A percentile compares a stretch with the other conserved stretches of the same genome.
phyloP scores from a whole-genome alignment of 805 yeast genomes.

The Huiozyma sinensis region DNA sequence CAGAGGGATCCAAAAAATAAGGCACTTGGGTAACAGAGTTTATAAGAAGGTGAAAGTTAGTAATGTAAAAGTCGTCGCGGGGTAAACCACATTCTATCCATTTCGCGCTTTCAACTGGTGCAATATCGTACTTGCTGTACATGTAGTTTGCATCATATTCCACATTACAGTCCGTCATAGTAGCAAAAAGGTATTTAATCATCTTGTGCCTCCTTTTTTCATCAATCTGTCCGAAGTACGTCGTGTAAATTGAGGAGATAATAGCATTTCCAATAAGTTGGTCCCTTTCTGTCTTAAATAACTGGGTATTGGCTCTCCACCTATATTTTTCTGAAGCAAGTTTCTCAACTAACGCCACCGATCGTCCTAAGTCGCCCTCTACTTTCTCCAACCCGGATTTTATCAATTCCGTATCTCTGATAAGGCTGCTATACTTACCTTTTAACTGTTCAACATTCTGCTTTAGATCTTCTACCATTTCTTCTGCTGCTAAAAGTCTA shows the following conservation, averaged over 20 bases:
- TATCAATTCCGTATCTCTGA: conserved; percentile 67
- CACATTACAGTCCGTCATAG: conserved; percentile 31
- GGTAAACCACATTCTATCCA: conserved; percentile 50
- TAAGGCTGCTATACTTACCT: conserved; percentile 55
- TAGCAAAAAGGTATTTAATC: conserved; percentile 28
- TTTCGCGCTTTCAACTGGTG: conserved; percentile 30
- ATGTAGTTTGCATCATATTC: conserved; percentile 29
- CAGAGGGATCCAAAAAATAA: conserved; percentile 65
- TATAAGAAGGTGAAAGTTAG: conserved; percentile 49
- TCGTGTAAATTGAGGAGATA: conserved; percentile 48
- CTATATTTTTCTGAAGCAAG: conserved; percentile 58
- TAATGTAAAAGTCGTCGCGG: conserved; percentile 49
- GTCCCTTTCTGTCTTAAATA: conserved; percentile 37
- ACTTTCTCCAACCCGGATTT: conserved; percentile 61
- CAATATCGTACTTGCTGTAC: conserved; percentile 30
- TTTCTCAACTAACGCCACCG: conserved; percentile 50
- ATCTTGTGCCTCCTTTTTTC: conserved; percentile 35
- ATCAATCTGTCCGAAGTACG: conserved; percentile 51
- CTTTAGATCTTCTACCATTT: conserved; percentile 71
- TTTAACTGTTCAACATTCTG: conserved; percentile 59
- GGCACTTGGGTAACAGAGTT: conserved; percentile 33
- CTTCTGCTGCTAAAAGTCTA: conserved; percentile 62
- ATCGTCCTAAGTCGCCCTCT: conserved; percentile 48
- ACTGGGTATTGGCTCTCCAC: conserved; percentile 55
- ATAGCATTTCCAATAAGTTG: conserved; percentile 55